These are phyloP conservation scores for Thelonectria blattea DNA, from an alignment of 2,329 filamentous ascomycete species.

Conservation along the genomic window DNA sequence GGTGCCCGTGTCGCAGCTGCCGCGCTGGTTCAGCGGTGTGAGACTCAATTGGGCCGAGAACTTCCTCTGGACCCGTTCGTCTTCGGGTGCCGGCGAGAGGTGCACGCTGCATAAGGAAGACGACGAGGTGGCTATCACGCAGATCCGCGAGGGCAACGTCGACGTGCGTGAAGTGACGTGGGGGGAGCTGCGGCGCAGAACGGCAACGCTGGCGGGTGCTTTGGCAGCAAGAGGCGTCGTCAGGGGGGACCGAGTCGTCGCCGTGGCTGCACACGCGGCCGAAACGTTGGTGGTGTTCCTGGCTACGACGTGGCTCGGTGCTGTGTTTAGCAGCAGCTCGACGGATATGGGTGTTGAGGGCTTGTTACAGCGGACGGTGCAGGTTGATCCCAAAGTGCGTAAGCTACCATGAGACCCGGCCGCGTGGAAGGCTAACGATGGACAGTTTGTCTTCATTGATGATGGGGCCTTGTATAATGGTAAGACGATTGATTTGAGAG, in stretches of 20 bases:
- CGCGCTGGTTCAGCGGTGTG: constrained; percentile 79
- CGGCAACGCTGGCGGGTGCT: constrained; percentile 67
- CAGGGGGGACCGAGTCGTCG: constrained; percentile 76
- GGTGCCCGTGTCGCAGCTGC: constrained; percentile 72
- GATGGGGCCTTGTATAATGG: constrained; percentile 82
- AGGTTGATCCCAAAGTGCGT: constrained; percentile 72
- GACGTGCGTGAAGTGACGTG: constrained; percentile 67
- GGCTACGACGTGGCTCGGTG: constrained; percentile 73
- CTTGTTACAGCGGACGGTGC: constrained; percentile 74
- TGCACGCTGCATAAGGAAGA: constrained; percentile 72
- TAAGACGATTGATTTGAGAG: constrained; percentile 71
- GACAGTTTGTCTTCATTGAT: constrained; percentile 78
- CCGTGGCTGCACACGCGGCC: constrained; percentile 76
- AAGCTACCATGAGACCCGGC: background rate
- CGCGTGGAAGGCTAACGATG: constrained; percentile 2
- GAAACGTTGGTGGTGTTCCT: constrained; percentile 76
- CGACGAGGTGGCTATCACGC: constrained; percentile 70
- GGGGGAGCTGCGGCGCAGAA: constrained; percentile 66
- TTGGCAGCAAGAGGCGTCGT: constrained; percentile 69
- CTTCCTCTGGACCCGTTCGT: constrained; percentile 65
- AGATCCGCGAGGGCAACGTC: constrained; percentile 71
- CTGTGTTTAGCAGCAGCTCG: constrained; percentile 75
- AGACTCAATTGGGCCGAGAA: constrained; percentile 82
- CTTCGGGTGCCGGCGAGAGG: constrained; percentile 48
- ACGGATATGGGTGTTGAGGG: constrained; percentile 86